These are phyloP conservation scores for Yamadazyma akitaensis DNA, from an alignment of 805 yeast genomes.

Conservation along the genomic window DNA sequence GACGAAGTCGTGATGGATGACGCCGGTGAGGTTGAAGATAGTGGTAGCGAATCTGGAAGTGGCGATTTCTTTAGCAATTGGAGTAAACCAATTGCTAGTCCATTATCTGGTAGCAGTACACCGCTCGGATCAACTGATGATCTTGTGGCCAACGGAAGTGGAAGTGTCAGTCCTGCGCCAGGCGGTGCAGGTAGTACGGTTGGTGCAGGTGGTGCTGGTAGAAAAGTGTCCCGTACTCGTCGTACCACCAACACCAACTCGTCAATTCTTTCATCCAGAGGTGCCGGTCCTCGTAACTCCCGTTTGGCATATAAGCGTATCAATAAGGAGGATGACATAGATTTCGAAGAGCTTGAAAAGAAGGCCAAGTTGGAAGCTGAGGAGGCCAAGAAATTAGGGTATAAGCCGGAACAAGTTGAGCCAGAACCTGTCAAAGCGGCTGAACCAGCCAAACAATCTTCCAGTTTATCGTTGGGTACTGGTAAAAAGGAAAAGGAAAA, in stretches of 20 bases:
- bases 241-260: not conserved
- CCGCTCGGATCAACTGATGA: slow-evolving; percentile 42
- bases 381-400: slow-evolving; percentile 55
- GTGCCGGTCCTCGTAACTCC: slow-evolving; percentile 53
- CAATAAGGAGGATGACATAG: slow-evolving; percentile 50
- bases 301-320: slow-evolving; percentile 52
- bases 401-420: slow-evolving; percentile 33
- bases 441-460: not conserved
- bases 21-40: slow-evolving; percentile 31
- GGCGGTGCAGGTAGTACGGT: slow-evolving; percentile 22
- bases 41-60: slow-evolving; percentile 21
- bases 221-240: slow-evolving; percentile 7
- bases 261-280: slow-evolving; percentile 46
- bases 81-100: slow-evolving; percentile 73
- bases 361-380: slow-evolving; percentile 83
- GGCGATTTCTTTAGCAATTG: slow-evolving; percentile 85
- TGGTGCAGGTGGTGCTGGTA: slow-evolving; percentile 13
- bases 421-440: not conserved
- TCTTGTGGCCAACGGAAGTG: slow-evolving; percentile 17
- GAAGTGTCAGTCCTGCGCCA: slow-evolving; percentile 6
- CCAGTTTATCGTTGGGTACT: slow-evolving; percentile 3
- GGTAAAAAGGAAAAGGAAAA: slow-evolving; percentile 11
- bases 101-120: slow-evolving; percentile 45
- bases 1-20: slow-evolving; percentile 65
- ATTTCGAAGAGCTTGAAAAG: slow-evolving; percentile 61